Conservation (phyloP, 768 basidiomycete genomes). For the Tephrocybe sp. region DNA sequence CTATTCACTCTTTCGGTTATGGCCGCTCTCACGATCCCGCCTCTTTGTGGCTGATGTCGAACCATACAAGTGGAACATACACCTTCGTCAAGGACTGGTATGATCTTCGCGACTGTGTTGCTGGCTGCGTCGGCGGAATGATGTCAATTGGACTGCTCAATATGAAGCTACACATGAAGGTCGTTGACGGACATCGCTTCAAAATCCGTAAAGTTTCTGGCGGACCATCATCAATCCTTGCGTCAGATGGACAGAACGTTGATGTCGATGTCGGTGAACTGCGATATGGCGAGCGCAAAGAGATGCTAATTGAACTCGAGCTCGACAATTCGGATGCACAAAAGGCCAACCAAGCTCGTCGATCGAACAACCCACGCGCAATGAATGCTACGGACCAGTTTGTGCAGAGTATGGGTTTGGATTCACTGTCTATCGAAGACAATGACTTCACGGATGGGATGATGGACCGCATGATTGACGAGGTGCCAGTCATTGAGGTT, state of each 20-base stretch:
- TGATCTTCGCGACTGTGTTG: conserved; percentile 87
- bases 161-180: conserved; percentile 94
- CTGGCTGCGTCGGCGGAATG: conserved; percentile 94
- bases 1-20: conserved; percentile 97
- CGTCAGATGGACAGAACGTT: conserved; percentile 90
- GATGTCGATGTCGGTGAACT: conserved; percentile 95
- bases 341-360: conserved; percentile 27
- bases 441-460: conserved; percentile 81
- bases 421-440: conserved; percentile 71
- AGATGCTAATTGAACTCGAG: conserved; percentile 96
- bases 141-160: conserved; percentile 91
- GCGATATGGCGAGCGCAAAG: conserved; percentile 93
- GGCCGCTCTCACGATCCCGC: conserved; percentile 97
- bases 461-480: conserved; percentile 97
- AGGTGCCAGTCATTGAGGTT: conserved; percentile 94
- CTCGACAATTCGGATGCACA: conserved; percentile 73
- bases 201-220: conserved; percentile 94
- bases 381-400: conserved; percentile 88
- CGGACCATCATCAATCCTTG: conserved; percentile 80
- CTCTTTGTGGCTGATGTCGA: conserved; percentile 98
- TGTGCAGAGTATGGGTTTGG: conserved; percentile 82
- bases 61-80: conserved; percentile 96
- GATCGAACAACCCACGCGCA: conserved; percentile 26
- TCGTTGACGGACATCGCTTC: conserved; percentile 89
- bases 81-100: conserved; percentile 99